A percentile compares a stretch with the other conserved stretches of the same genome.
phyloP scores from a whole-genome alignment of 2,329 filamentous ascomycete genomes.

The Dryadomyces quercivorus region DNA sequence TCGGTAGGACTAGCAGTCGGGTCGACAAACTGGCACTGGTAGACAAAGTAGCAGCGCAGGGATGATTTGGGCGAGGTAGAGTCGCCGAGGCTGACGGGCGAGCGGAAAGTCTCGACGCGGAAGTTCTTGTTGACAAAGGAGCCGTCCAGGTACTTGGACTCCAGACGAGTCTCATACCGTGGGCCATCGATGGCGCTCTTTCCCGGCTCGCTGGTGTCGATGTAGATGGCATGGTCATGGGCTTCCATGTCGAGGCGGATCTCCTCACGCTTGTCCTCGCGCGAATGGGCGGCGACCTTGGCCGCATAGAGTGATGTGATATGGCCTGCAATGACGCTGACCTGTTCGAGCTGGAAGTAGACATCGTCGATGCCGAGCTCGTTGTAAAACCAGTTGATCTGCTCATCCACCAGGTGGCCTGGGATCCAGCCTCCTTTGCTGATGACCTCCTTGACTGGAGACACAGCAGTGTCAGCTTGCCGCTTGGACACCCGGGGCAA shows the following conservation, averaged over 20 bases:
- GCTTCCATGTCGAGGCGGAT: slow-evolving; percentile 95
- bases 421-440: slow-evolving; percentile 78
- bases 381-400: slow-evolving; percentile 95
- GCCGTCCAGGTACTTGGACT: slow-evolving; percentile 87
- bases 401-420: slow-evolving; percentile 64
- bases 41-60: slow-evolving; percentile 96
- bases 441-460: slow-evolving; percentile 68
- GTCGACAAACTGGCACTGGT: slow-evolving; percentile 84
- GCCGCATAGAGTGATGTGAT: slow-evolving; percentile 95
- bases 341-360: slow-evolving; percentile 87
- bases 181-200: slow-evolving; percentile 65
- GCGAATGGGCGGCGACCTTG: slow-evolving; percentile 86
- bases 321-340: slow-evolving; percentile 79
- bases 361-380: slow-evolving; percentile 93
- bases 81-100: slow-evolving; percentile 64
- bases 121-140: slow-evolving; percentile 62
- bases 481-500: neutral
- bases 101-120: slow-evolving; percentile 95
- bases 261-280: slow-evolving; percentile 87
- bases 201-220: slow-evolving; percentile 90
- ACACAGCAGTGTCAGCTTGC: neutral
- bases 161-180: slow-evolving; percentile 86
- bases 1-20: slow-evolving; percentile 63
- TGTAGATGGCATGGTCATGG: slow-evolving; percentile 90
- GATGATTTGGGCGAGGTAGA: slow-evolving; percentile 57